Evolutionary conservation across 225 moss, liverwort and hornwort genomes (phyloP), one percentile per base, ranked within the genome.

Genomic region (Straminergon stramineum): DNA sequence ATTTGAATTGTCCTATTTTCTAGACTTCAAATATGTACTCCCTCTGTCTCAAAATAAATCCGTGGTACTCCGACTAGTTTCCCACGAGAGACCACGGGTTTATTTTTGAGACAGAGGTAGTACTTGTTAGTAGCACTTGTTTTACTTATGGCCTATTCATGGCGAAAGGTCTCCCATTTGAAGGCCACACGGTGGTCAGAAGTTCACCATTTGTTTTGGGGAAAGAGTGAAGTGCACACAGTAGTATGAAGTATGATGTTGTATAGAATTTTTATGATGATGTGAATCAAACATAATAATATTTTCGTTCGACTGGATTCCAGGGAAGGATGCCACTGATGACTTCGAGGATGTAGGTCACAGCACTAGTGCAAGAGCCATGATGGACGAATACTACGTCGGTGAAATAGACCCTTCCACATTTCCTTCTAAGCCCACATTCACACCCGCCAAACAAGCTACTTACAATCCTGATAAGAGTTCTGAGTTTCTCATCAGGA

Each of bases 291-390:
- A 27, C 52, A 12, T 83, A 57, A 41, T 63, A 11, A 57, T 34
- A 8, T 35, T 48, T 32, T 76, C 34, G 11, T 68, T 39, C 27
- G 24, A 23, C n/a, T 82, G 83, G 24, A 84, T 88, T 70, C 22
- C 92, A 98, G 98, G 98, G 43, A 98, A 97, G 89, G 98, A 98
- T 93, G 98, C 97, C 81, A 98, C 98, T 5, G 98, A 98, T 48
- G 98, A 98, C 83, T 98, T 98, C 75, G 98, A 98, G 92, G 81
- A 81, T 61, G 81, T 81, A 61, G 81, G 98, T 34, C 98, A 98
- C 93, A 98, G 98, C 86, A 97, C 91, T 41, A 97, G 96, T 86
- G 98, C 98, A 39, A 95, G 98, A 85, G 94, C 91, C 71, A 95
- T 97, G 98, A 98, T 98, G 98, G 95, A 93, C 60, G 93, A 96